phyloP scores from a whole-genome alignment of 2,329 filamentous ascomycete genomes.

The Sporothrix mexicana region DNA sequence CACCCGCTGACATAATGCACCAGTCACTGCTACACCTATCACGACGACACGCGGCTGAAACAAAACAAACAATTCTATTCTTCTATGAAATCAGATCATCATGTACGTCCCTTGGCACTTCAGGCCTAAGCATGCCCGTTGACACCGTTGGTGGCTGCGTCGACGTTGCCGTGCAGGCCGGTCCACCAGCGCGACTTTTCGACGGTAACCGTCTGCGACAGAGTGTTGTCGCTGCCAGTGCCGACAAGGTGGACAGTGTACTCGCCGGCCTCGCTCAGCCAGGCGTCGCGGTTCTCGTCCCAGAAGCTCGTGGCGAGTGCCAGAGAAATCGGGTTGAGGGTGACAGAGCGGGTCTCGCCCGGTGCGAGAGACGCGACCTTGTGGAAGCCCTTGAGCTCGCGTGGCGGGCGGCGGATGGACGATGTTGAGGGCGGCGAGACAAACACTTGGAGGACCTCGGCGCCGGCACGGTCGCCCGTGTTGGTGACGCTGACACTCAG shows the following conservation, averaged over 20 bases:
- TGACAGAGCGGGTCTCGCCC: conserved; percentile 16
- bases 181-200: conserved; percentile 32
- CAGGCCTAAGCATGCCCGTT: conserved; percentile 7
- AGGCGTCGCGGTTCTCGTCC: conserved; percentile 32
- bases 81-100: conserved; percentile 3
- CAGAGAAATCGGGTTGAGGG: conserved; percentile 13
- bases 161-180: conserved; percentile 24
- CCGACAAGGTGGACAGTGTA: conserved; percentile 32
- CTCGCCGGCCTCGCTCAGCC: conserved; percentile 33
- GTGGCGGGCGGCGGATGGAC: conserved; percentile 56
- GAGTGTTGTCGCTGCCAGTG: conserved; percentile 25
- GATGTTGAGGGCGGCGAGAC: conserved; percentile 40
- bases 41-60: background rate
- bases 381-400: conserved; percentile 63
- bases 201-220: conserved; percentile 23
- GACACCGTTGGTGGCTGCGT: background rate
- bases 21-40: no score
- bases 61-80: conserved; percentile 1
- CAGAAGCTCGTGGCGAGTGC: conserved; percentile 35
- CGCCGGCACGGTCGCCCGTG: conserved; percentile 51
- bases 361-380: conserved; percentile 49
- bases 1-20: background rate
- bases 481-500: conserved; percentile 55
- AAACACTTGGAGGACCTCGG: conserved; percentile 63
- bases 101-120: no score